Conservation (phyloP, 768 basidiomycete species). For the Termitomyces sp. region DNA sequence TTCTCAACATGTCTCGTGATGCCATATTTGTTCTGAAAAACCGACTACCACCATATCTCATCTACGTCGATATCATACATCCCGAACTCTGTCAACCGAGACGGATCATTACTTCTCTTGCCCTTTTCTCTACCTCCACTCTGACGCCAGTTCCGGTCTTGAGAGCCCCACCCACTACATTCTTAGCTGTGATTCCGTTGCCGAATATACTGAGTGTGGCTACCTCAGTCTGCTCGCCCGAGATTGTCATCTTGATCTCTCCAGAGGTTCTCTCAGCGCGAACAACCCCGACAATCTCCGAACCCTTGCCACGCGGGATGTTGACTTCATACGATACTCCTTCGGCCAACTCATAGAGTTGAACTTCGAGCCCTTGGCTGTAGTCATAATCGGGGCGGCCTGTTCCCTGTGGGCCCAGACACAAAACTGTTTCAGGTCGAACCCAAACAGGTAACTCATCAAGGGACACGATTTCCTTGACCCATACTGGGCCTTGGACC, state of each 20-base stretch:
- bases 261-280: constrained; percentile 29
- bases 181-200: constrained; percentile 10
- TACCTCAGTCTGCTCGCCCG: constrained; percentile 18
- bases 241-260: constrained; percentile 27
- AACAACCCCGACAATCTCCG: constrained; percentile 38
- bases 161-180: constrained; percentile 15
- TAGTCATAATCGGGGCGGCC: constrained; percentile 64
- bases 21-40: not conserved
- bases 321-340: constrained; percentile 34
- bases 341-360: constrained; percentile 50
- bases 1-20: not conserved
- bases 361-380: constrained; percentile 42
- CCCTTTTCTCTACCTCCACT: constrained; percentile 17
- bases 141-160: constrained; percentile 6
- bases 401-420: constrained; percentile 50
- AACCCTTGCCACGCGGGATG: constrained; percentile 43
- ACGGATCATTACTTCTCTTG: constrained; percentile 16
- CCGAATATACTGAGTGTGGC: constrained; percentile 15
- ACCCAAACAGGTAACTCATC: constrained; percentile 69
- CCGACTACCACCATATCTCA: not conserved
- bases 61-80: not conserved
- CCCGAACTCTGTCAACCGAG: constrained; percentile 6
- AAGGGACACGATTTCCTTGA: constrained; percentile 59
- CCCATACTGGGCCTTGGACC: constrained; percentile 59
- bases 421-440: constrained; percentile 51